These are phyloP conservation scores for Santalum album DNA, from an alignment of 164 flowering plant species.

Conservation along the genomic window DNA sequence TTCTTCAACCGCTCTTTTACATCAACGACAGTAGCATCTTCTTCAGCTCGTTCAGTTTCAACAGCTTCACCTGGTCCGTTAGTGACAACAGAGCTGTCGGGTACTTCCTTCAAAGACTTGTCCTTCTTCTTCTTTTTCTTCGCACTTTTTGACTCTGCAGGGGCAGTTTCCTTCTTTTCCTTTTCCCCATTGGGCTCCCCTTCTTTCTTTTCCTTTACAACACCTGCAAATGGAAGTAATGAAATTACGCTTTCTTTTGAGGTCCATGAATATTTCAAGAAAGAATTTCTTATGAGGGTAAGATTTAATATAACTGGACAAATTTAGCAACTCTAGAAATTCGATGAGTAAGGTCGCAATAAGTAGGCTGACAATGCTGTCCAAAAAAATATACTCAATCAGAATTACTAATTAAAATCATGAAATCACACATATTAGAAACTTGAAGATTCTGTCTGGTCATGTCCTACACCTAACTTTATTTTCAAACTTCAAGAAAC, in stretches of 20 bases:
- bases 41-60: constrained; percentile 34
- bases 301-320: too few relatives aligned
- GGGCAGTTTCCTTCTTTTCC: neutral
- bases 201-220: neutral
- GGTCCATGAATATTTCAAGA: neutral
- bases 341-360: too few relatives aligned
- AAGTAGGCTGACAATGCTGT: too few relatives aligned
- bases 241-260: neutral
- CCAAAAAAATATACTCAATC: too few relatives aligned
- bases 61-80: constrained; percentile 18
- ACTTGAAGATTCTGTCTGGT: too few relatives aligned
- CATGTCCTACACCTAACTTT: too few relatives aligned
- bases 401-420: too few relatives aligned
- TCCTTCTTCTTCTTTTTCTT: neutral
- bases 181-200: neutral
- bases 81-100: neutral
- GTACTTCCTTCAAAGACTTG: neutral
- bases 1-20: constrained; percentile 77
- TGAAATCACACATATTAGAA: too few relatives aligned
- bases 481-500: too few relatives aligned
- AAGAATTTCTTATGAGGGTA: too few relatives aligned
- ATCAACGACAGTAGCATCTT: constrained; percentile 35
- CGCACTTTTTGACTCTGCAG: neutral
- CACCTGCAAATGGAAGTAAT: neutral
- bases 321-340: too few relatives aligned